Percentiles rank a stretch among this genome's conserved stretches.
Conservation (phyloP, 2,329 filamentous ascomycete genomes). For the Cladosporium sp. region DNA sequence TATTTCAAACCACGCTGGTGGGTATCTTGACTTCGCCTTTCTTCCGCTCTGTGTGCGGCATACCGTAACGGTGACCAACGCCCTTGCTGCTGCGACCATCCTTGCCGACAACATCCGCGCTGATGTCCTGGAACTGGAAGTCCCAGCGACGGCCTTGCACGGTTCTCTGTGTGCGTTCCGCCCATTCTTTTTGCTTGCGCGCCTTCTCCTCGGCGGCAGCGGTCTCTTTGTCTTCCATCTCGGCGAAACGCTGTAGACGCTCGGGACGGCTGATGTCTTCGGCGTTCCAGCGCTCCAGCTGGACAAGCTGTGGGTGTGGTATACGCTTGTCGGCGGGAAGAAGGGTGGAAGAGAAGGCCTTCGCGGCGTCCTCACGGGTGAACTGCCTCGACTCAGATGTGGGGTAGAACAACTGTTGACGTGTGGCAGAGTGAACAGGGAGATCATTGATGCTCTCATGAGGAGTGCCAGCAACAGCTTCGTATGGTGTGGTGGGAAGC, state of each 20-base stretch:
- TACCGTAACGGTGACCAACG: slow-evolving; percentile 62
- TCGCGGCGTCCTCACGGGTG: slow-evolving; percentile 66
- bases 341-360: slow-evolving; percentile 60
- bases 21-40: slow-evolving; percentile 66
- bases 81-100: slow-evolving; percentile 57
- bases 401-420: slow-evolving; percentile 63
- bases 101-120: slow-evolving; percentile 56
- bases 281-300: slow-evolving; percentile 49
- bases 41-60: slow-evolving; percentile 64
- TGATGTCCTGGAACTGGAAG: slow-evolving; percentile 62
- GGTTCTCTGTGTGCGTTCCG: slow-evolving; percentile 45
- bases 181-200: slow-evolving; percentile 48
- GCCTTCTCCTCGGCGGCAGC: slow-evolving; percentile 43
- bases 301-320: slow-evolving; percentile 62
- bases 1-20: slow-evolving; percentile 54
- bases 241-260: slow-evolving; percentile 41
- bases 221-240: slow-evolving; percentile 34
- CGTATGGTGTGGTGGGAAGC: slow-evolving; percentile 69
- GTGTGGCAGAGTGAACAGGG: slow-evolving; percentile 57
- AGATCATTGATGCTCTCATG: slow-evolving; percentile 69
- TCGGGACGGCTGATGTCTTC: slow-evolving; percentile 41
- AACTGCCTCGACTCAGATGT: slow-evolving; percentile 65
- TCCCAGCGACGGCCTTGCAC: slow-evolving; percentile 58
- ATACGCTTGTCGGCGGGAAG: slow-evolving; percentile 65
- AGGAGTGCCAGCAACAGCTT: slow-evolving; percentile 41